A percentile compares a stretch with the other conserved stretches of the same genome.
Evolutionary conservation across 2,329 filamentous ascomycete species (phyloP).

Genomic region (Pseudopithomyces maydicus): DNA sequence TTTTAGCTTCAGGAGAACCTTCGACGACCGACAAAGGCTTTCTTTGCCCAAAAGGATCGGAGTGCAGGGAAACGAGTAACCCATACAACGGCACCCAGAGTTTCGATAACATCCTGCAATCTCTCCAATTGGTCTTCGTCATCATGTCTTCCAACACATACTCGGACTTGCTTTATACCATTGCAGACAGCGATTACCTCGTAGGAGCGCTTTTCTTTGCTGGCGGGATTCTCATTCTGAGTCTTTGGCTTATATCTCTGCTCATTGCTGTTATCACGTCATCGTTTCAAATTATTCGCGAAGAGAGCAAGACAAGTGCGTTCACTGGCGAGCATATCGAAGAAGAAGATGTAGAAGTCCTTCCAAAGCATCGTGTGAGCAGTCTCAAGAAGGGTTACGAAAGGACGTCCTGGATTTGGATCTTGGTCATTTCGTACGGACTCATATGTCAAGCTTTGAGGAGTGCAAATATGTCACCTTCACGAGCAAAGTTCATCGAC

Average conservation of each 20-base stretch:
- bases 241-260: constrained; percentile 95
- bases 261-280: constrained; percentile 96
- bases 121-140: constrained; percentile 92
- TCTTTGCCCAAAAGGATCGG: constrained; percentile 80
- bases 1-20: constrained; percentile 53
- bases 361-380: constrained; percentile 49
- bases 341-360: constrained; percentile 41
- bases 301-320: constrained; percentile 92
- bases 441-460: constrained; percentile 79
- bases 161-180: constrained; percentile 91
- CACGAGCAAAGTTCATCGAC: constrained; percentile 68
- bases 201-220: constrained; percentile 79
- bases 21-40: constrained; percentile 73
- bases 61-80: constrained; percentile 79
- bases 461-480: constrained; percentile 73
- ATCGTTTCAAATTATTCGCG: constrained; percentile 96
- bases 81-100: constrained; percentile 86
- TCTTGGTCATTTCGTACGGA: constrained; percentile 77
- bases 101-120: constrained; percentile 94
- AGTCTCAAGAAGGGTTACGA: constrained; percentile 73
- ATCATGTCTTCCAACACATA: constrained; percentile 99
- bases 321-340: constrained; percentile 75
- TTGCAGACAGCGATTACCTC: constrained; percentile 89
- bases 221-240: constrained; percentile 82
- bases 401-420: constrained; percentile 77